A percentile compares a stretch with the other conserved stretches of the same genome.
These are phyloP conservation scores for Furcasterigmium furcatum DNA, from an alignment of 2,329 filamentous ascomycete genomes.

Conservation along the genomic window DNA sequence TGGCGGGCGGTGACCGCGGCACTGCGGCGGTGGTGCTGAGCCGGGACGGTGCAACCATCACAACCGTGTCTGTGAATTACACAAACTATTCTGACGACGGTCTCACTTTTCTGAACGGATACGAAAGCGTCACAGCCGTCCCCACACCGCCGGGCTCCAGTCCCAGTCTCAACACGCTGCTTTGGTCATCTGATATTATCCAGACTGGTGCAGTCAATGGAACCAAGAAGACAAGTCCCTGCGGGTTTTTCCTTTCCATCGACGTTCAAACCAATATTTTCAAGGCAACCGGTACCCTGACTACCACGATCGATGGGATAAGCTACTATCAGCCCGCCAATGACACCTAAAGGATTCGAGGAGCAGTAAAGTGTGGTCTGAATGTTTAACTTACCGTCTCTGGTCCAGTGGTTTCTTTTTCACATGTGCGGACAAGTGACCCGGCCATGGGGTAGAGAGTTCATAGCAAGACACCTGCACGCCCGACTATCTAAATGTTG, in stretches of 20 bases:
- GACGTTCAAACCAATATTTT: constrained; percentile 35
- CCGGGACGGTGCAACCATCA: constrained; percentile 2
- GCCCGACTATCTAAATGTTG: too few relatives aligned
- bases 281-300: constrained; percentile 34
- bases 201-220: constrained; percentile 22
- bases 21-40: constrained; percentile 13
- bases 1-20: constrained; percentile 12
- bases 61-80: constrained; percentile 29
- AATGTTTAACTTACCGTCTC: too few relatives aligned
- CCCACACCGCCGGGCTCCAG: constrained; percentile 15
- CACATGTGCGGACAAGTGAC: too few relatives aligned
- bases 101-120: constrained; percentile 23
- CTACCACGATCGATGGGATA: constrained; percentile 29
- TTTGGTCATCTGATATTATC: constrained; percentile 34
- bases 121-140: constrained; percentile 25
- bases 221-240: constrained; percentile 32
- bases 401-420: too few relatives aligned
- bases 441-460: too few relatives aligned
- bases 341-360: constrained; percentile 17
- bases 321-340: constrained; percentile 33
- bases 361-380: too few relatives aligned
- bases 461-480: too few relatives aligned
- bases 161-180: constrained; percentile 21
- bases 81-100: constrained; percentile 31
- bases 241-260: constrained; percentile 33